phyloP scores from a whole-genome alignment of 352 stramenopile species.

The Hyaloperonospora brassicae region DNA sequence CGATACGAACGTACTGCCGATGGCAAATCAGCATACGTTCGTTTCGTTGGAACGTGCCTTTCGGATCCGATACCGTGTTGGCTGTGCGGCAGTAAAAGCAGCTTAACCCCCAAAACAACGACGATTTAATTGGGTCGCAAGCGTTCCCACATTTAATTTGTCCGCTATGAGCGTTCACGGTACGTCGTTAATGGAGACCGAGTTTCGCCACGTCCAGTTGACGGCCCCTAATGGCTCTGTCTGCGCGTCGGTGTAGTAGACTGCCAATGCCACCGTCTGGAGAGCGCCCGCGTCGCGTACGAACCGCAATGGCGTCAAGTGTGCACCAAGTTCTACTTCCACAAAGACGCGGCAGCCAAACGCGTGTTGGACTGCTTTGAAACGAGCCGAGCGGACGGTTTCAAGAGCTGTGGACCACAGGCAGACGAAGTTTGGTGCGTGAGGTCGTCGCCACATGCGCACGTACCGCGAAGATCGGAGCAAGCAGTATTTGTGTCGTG shows the following conservation, averaged over 20 bases:
- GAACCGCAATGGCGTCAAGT: conserved; percentile 45
- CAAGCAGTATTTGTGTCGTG: too few relatives aligned
- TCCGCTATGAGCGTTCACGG: conserved; percentile 9
- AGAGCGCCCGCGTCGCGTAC: conserved; percentile 20
- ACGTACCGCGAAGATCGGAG: too few relatives aligned
- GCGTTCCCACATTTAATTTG: not conserved
- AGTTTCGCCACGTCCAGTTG: not conserved
- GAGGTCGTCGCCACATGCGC: not conserved
- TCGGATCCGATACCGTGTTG: too few relatives aligned
- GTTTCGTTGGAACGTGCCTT: too few relatives aligned
- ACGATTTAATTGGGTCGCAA: conserved; percentile 31
- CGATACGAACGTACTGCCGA: too few relatives aligned
- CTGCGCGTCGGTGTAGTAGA: conserved; percentile 5
- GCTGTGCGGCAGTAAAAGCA: not conserved
- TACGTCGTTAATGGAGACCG: conserved; percentile 16
- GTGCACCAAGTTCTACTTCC: conserved; percentile 59
- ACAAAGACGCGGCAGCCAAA: conserved; percentile 45
- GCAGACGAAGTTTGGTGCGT: not conserved
- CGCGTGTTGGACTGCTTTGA: conserved; percentile 67
- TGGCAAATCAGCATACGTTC: too few relatives aligned
- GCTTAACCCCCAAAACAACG: conserved; percentile 1
- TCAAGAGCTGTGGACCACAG: conserved; percentile 28
- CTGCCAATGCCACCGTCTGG: conserved; percentile 34
- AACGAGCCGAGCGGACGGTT: conserved; percentile 49
- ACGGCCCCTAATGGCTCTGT: conserved; percentile 3